A percentile compares a stretch with the other conserved stretches of the same genome.
phyloP scores from a whole-genome alignment of 2,329 filamentous ascomycete species.

The Phialocephala subalpina region DNA sequence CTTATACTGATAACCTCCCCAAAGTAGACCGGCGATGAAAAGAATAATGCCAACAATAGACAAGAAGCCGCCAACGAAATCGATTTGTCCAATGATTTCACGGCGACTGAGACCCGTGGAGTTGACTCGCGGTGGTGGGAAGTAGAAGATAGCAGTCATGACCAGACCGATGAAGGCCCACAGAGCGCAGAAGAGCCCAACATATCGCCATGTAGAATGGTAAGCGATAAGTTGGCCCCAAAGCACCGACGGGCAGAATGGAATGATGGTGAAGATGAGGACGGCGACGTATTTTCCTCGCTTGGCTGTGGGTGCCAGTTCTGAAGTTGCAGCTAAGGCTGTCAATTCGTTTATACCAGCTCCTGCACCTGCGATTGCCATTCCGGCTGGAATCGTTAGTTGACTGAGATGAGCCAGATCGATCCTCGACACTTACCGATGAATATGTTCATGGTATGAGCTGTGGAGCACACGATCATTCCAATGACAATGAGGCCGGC shows the following conservation, averaged over 20 bases:
- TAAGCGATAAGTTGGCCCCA: conserved; percentile 64
- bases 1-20: conserved; percentile 65
- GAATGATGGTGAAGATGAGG: conserved; percentile 66
- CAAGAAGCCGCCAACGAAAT: conserved; percentile 59
- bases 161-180: conserved; percentile 61
- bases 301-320: conserved; percentile 71
- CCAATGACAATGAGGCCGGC: conserved; percentile 62
- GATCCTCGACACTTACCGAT: conserved; percentile 51
- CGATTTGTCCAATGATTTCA: conserved; percentile 54
- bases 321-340: conserved; percentile 71
- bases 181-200: conserved; percentile 59
- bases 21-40: conserved; percentile 59
- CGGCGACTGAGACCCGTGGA: conserved; percentile 47
- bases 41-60: conserved; percentile 57
- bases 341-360: conserved; percentile 75
- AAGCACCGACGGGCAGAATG: conserved; percentile 67
- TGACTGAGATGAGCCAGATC: too few relatives aligned
- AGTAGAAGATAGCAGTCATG: conserved; percentile 59
- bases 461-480: conserved; percentile 65
- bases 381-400: conserved; percentile 43
- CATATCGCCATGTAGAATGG: conserved; percentile 60
- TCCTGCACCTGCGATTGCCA: conserved; percentile 66
- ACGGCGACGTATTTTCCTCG: conserved; percentile 67
- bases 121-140: conserved; percentile 57
- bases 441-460: conserved; percentile 65